Evolutionary conservation across 306 rosid species (phyloP).

Genomic region (Citrullus amarus): DNA sequence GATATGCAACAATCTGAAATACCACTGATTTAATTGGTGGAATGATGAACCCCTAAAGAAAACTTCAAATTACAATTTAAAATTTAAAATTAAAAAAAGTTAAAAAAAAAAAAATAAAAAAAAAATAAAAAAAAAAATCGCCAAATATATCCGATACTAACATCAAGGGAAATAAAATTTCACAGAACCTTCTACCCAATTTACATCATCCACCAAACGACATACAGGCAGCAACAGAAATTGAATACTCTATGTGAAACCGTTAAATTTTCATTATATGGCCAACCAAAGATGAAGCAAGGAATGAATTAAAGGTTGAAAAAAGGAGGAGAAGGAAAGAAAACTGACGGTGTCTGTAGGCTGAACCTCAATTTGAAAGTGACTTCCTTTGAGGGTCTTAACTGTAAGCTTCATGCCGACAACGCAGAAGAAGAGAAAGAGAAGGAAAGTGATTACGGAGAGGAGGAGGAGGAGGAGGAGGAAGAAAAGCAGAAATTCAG

Average conservation of each 20-base stretch:
- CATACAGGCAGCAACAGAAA: neutral
- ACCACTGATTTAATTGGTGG: neutral
- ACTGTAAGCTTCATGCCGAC: slow-evolving; percentile 79
- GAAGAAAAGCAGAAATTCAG: neutral
- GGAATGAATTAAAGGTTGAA: neutral
- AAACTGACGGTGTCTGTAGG: slow-evolving; percentile 66
- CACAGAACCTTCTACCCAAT: neutral
- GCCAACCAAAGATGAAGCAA: neutral
- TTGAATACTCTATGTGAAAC: neutral
- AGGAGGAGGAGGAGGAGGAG: neutral
- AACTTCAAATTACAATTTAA: neutral
- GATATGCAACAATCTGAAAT: neutral
- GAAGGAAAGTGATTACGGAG: neutral
- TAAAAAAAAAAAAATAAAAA: no score
- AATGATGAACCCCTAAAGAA: neutral
- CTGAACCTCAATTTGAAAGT: slow-evolving; percentile 81
- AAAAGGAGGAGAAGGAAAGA: neutral
- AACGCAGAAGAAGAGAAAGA: neutral
- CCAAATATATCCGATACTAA: neutral
- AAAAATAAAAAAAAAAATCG: neutral
- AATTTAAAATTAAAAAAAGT: no score
- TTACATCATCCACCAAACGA: neutral
- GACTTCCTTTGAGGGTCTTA: slow-evolving; percentile 87
- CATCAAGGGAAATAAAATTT: neutral
- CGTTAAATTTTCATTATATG: neutral